Conservation (phyloP, 2,329 filamentous ascomycete species). For the Colletotrichum filicis region DNA sequence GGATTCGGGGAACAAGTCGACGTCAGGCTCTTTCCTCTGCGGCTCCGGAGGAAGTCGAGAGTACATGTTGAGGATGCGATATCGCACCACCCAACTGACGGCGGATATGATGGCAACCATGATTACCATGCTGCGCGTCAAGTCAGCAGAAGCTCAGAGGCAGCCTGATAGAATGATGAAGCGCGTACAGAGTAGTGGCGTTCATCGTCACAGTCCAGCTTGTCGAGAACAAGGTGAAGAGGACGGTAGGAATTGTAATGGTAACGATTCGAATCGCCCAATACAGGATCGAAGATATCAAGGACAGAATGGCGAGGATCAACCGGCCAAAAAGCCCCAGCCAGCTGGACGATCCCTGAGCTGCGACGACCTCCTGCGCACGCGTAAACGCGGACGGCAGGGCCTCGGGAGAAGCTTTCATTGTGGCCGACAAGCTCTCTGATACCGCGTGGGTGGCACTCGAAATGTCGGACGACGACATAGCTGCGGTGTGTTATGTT, state of each 20-base stretch:
- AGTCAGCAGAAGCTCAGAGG: conserved; percentile 35
- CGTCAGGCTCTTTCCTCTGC: conserved; percentile 92
- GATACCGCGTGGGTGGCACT: conserved; percentile 48
- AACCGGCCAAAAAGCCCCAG: conserved; percentile 66
- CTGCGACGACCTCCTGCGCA: conserved; percentile 48
- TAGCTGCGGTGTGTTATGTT: conserved; percentile 42
- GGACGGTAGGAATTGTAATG: conserved; percentile 87
- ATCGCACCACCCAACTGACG: conserved; percentile 92
- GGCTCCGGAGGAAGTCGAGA: conserved; percentile 92
- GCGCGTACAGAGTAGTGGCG: conserved; percentile 86
- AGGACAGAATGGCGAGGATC: conserved; percentile 64
- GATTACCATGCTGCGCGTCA: conserved; percentile 74
- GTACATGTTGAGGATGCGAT: conserved; percentile 98
- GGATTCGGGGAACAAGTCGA: conserved; percentile 94
- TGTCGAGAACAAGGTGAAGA: conserved; percentile 91
- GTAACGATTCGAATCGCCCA: conserved; percentile 87
- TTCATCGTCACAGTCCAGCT: conserved; percentile 99
- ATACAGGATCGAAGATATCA: conserved; percentile 72
- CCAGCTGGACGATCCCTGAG: conserved; percentile 62
- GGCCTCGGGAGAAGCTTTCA: conserved; percentile 44
- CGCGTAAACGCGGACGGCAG: conserved; percentile 52
- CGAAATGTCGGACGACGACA: conserved; percentile 53
- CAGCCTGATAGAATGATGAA: not conserved
- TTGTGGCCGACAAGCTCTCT: conserved; percentile 44
- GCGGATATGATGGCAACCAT: conserved; percentile 82